Percentiles rank a stretch among this genome's conserved stretches.
phyloP scores from a whole-genome alignment of 176 grass and related monocot genomes.

The Oryza coarctata region DNA sequence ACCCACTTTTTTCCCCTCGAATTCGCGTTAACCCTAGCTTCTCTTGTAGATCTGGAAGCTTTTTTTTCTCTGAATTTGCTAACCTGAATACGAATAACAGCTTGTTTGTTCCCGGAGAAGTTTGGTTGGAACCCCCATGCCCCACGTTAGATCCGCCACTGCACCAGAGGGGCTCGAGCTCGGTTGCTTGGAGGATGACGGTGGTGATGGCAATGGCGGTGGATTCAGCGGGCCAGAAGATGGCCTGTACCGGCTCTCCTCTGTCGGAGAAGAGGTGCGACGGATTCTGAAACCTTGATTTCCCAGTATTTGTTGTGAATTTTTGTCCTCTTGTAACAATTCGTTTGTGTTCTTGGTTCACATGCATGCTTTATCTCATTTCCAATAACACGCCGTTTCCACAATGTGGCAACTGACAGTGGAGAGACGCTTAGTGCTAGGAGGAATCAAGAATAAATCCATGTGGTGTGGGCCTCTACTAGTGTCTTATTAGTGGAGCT shows the following conservation, averaged over 20 bases:
- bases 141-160: too few species aligned
- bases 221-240: constrained; percentile 53
- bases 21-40: too few species aligned
- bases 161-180: constrained; percentile 62
- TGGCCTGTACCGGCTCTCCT: constrained; percentile 53
- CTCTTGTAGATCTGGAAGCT: too few species aligned
- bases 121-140: too few species aligned
- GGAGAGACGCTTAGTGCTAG: constrained; percentile 26
- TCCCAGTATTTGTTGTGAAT: not conserved
- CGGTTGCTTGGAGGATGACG: constrained; percentile 62
- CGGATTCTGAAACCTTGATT: constrained; percentile 13
- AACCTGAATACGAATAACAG: too few species aligned
- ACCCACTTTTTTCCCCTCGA: too few species aligned
- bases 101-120: too few species aligned
- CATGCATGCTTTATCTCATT: constrained; percentile 22
- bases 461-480: constrained; percentile 31
- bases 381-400: constrained; percentile 5
- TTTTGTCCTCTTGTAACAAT: not conserved
- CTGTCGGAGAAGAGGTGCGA: constrained; percentile 66
- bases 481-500: constrained; percentile 2
- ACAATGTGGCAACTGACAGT: constrained; percentile 19
- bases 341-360: not conserved
- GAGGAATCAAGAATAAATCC: constrained; percentile 42
- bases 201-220: constrained; percentile 22
- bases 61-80: too few species aligned